A percentile compares a stretch with the other conserved stretches of the same genome.
Conservation (phyloP, 768 basidiomycete species). For the Lactifluus echinatus region DNA sequence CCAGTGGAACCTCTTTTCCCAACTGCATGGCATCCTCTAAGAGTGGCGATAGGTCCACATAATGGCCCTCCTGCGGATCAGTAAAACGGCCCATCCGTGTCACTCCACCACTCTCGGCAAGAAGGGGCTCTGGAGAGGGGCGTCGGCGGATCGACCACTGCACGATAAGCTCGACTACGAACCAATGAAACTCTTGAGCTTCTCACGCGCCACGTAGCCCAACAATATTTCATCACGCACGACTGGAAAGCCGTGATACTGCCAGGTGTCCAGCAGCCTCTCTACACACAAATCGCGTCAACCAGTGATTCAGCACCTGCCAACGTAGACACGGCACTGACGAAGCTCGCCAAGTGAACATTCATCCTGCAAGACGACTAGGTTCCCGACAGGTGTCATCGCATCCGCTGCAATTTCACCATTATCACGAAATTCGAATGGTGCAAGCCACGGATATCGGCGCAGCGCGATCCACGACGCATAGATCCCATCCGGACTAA, state of each 20-base stretch:
- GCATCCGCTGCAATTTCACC: slow-evolving; percentile 53
- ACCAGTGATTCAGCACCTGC: background rate
- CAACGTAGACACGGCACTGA: slow-evolving; percentile 18
- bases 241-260: slow-evolving; percentile 61
- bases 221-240: slow-evolving; percentile 42
- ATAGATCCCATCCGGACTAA: slow-evolving; percentile 63
- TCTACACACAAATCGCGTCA: slow-evolving; percentile 25
- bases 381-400: slow-evolving; percentile 45
- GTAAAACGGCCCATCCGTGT: slow-evolving; percentile 5
- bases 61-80: background rate
- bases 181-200: slow-evolving; percentile 35
- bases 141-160: background rate
- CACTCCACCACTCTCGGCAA: background rate
- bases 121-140: slow-evolving; percentile 5
- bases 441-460: slow-evolving; percentile 62
- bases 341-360: slow-evolving; percentile 44
- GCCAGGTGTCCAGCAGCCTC: slow-evolving; percentile 33
- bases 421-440: slow-evolving; percentile 53
- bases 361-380: slow-evolving; percentile 35
- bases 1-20: slow-evolving; percentile 60
- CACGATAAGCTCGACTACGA: background rate
- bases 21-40: slow-evolving; percentile 47
- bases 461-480: slow-evolving; percentile 64
- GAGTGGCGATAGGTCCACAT: slow-evolving; percentile 27
- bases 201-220: slow-evolving; percentile 54